Conservation (phyloP, 805 yeast genomes). For the Saccharomycopsis sp. region DNA sequence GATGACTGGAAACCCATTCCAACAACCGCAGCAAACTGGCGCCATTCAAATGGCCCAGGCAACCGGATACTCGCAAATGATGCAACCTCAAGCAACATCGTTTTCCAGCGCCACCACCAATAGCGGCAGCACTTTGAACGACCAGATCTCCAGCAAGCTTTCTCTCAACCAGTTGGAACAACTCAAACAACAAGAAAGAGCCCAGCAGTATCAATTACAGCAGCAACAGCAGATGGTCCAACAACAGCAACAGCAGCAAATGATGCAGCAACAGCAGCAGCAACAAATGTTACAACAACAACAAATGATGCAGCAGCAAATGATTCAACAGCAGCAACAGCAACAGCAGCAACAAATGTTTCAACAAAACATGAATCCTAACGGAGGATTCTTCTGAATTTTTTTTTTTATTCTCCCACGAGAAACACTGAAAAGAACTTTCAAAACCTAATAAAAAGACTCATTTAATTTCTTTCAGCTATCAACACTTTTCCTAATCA, state of each 20-base stretch:
- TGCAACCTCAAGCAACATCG: too few relatives aligned
- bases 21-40: not conserved
- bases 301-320: constrained; percentile 5
- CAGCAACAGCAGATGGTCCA: constrained; percentile 7
- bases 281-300: constrained; percentile 6
- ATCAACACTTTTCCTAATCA: too few relatives aligned
- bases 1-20: constrained; percentile 1
- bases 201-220: constrained; percentile 10
- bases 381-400: constrained; percentile 11
- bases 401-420: too few relatives aligned
- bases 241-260: constrained; percentile 12
- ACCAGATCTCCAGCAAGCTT: constrained; percentile 3
- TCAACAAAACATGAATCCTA: constrained; percentile 10
- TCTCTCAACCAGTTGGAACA: constrained; percentile 13
- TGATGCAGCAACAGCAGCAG: constrained; percentile 8
- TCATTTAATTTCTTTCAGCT: too few relatives aligned
- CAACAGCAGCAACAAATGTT: constrained; percentile 4
- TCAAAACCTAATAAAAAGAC: too few relatives aligned
- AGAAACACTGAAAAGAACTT: too few relatives aligned
- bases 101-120: not conserved
- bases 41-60: too few relatives aligned
- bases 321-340: constrained; percentile 3
- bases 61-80: too few relatives aligned
- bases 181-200: constrained; percentile 12
- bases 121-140: not conserved